Conservation (phyloP, 2,329 filamentous ascomycete species). For the Sclerotinia trifoliorum region DNA sequence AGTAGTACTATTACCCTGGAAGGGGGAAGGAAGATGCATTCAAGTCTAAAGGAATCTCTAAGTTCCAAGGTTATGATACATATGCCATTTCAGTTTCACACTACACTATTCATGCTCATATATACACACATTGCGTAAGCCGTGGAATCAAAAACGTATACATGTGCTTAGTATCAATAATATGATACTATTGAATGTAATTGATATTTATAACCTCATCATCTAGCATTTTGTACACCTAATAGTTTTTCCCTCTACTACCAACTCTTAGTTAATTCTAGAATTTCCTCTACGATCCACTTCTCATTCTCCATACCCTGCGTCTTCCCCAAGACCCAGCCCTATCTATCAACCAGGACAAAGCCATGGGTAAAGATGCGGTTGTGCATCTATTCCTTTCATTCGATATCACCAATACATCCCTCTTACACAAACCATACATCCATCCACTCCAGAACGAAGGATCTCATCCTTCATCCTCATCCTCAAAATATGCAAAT, state of each 20-base stretch:
- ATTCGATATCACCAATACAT: neutral
- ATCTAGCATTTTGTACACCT: neutral
- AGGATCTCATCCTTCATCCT: conserved; percentile 8
- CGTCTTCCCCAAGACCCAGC: neutral
- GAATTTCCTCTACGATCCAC: neutral
- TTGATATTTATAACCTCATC: conserved; percentile 3
- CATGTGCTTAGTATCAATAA: neutral
- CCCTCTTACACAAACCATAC: neutral
- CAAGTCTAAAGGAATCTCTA: neutral
- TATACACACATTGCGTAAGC: neutral
- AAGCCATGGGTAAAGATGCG: too few relatives aligned
- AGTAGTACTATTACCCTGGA: too few relatives aligned
- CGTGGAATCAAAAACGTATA: neutral
- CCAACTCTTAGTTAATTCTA: neutral
- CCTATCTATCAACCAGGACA: neutral
- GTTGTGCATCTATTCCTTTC: neutral
- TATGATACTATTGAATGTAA: neutral
- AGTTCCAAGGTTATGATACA: neutral
- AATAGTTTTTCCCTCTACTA: neutral
- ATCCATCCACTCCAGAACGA: neutral
- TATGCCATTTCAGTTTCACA: too few relatives aligned
- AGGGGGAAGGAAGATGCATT: neutral
- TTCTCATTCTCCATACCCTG: neutral
- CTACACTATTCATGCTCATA: neutral
- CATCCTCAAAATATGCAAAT: conserved; percentile 8